A percentile compares a stretch with the other conserved stretches of the same genome.
Conservation (phyloP, 2,329 filamentous ascomycete species). For the Cyphellophora europaea region DNA sequence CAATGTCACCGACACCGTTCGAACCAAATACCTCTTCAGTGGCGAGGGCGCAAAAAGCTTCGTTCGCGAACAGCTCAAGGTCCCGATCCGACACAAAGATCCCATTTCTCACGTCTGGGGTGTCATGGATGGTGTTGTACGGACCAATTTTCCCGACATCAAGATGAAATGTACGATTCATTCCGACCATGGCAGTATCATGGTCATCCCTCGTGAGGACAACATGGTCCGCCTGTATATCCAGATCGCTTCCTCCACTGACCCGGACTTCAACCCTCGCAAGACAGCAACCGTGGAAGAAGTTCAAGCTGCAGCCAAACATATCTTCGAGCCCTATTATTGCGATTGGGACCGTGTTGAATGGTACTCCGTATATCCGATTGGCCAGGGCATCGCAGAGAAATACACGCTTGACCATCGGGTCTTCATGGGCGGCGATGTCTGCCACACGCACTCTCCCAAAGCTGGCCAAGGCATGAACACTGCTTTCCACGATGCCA, state of each 20-base stretch:
- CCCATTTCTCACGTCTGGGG: slow-evolving; percentile 57
- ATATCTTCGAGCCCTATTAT: slow-evolving; percentile 50
- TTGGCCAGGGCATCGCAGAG: slow-evolving; percentile 57
- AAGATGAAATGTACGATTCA: slow-evolving; percentile 61
- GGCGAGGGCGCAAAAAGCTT: slow-evolving; percentile 55
- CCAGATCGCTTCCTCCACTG: slow-evolving; percentile 54
- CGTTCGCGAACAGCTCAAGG: slow-evolving; percentile 52
- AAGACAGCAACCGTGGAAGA: slow-evolving; percentile 51
- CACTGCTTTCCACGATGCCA: slow-evolving; percentile 54
- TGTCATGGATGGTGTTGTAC: slow-evolving; percentile 57
- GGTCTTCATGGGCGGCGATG: slow-evolving; percentile 57
- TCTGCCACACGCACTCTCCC: slow-evolving; percentile 55
- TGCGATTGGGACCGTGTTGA: slow-evolving; percentile 56
- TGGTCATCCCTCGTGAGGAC: slow-evolving; percentile 48
- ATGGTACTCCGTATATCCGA: slow-evolving; percentile 59
- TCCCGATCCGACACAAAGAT: slow-evolving; percentile 57
- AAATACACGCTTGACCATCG: slow-evolving; percentile 55
- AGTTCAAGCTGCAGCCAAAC: slow-evolving; percentile 48
- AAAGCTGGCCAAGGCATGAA: slow-evolving; percentile 59
- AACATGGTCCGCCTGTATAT: slow-evolving; percentile 42
- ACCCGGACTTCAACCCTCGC: slow-evolving; percentile 51
- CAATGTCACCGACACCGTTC: slow-evolving; percentile 54
- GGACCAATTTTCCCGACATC: slow-evolving; percentile 55
- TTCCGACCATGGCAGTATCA: slow-evolving; percentile 54
- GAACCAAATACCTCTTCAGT: slow-evolving; percentile 54